phyloP scores from a whole-genome alignment of 2,329 filamentous ascomycete species.

The Bipolaris cookei region DNA sequence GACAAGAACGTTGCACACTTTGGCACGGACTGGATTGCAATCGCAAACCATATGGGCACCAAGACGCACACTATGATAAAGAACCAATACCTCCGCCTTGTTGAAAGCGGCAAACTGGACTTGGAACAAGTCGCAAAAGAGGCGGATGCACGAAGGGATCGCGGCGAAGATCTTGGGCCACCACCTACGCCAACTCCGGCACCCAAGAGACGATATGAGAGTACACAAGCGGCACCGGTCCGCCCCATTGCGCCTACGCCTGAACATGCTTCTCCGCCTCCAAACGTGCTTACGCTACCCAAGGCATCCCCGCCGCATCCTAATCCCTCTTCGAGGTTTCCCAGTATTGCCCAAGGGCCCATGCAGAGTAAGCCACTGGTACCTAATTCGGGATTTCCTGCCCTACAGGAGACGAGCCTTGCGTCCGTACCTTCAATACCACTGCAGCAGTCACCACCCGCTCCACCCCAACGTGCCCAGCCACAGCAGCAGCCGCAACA shows the following conservation, averaged over 20 bases:
- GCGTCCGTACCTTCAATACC: conserved; percentile 36
- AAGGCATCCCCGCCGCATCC: conserved; percentile 49
- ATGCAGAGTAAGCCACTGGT: conserved; percentile 37
- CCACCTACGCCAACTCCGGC: conserved; percentile 58
- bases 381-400: conserved; percentile 27
- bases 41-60: conserved; percentile 79
- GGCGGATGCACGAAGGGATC: conserved; percentile 51
- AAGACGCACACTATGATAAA: conserved; percentile 84
- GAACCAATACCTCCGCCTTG: conserved; percentile 57
- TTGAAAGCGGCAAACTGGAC: conserved; percentile 53
- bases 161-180: conserved; percentile 56
- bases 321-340: conserved; percentile 35
- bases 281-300: conserved; percentile 35
- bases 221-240: conserved; percentile 46
- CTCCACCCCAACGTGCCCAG: conserved; percentile 29
- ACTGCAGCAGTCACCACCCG: conserved; percentile 42
- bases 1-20: conserved; percentile 73
- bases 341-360: conserved; percentile 43
- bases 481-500: conserved; percentile 20
- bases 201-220: conserved; percentile 56
- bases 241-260: conserved; percentile 55
- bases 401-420: conserved; percentile 37
- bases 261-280: conserved; percentile 50
- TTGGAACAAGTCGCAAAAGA: conserved; percentile 51
- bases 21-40: conserved; percentile 78